phyloP scores from a whole-genome alignment of 129 eudicot species.

The Artemisia tridentata region DNA sequence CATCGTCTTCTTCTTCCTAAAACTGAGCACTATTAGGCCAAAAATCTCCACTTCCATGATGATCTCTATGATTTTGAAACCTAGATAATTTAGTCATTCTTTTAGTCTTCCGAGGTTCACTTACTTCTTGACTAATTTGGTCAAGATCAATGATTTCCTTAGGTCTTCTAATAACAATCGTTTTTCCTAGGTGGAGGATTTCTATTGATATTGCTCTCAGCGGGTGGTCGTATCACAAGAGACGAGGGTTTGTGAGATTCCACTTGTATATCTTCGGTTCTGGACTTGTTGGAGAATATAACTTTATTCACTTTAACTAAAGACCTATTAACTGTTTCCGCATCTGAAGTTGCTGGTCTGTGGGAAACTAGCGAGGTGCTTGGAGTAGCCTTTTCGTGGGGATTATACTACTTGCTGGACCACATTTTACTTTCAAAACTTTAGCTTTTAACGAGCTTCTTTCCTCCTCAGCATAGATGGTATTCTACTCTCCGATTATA shows the following conservation, averaged over 20 bases:
- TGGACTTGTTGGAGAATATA: slow-evolving; percentile 57
- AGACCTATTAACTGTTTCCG: slow-evolving; percentile 54
- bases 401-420: slow-evolving; percentile 45
- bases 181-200: slow-evolving; percentile 51
- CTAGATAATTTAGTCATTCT: slow-evolving; percentile 66
- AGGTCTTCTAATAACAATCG: slow-evolving; percentile 66
- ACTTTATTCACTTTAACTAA: slow-evolving; percentile 70
- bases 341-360: slow-evolving; percentile 55
- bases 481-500: no score
- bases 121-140: slow-evolving; percentile 65
- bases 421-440: slow-evolving; percentile 76
- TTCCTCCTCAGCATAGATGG: slow-evolving; percentile 73
- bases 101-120: slow-evolving; percentile 71
- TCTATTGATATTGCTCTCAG: slow-evolving; percentile 39
- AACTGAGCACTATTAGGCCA: slow-evolving; percentile 26
- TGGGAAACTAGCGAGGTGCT: slow-evolving; percentile 69
- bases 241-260: slow-evolving; percentile 64
- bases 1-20: slow-evolving; percentile 71
- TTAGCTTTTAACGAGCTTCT: slow-evolving; percentile 62
- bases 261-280: slow-evolving; percentile 50
- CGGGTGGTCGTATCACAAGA: slow-evolving; percentile 70
- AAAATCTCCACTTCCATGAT: slow-evolving; percentile 29
- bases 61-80: slow-evolving; percentile 42
- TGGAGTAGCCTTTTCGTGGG: slow-evolving; percentile 60
- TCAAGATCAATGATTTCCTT: slow-evolving; percentile 69